phyloP scores from a whole-genome alignment of 495 filamentous ascomycete species.

The Daldinia grandis region DNA sequence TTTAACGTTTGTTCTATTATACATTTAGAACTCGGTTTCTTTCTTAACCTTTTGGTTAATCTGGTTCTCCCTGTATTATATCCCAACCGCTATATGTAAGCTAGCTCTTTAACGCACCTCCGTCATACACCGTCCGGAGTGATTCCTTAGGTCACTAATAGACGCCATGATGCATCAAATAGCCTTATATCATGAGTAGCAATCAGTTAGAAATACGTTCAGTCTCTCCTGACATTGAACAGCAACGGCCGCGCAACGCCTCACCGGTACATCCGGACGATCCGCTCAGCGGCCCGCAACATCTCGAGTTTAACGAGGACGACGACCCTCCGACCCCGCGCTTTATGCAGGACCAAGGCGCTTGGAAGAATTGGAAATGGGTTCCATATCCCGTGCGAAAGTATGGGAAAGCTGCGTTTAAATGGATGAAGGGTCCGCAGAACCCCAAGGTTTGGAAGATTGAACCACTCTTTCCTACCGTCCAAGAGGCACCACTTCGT shows the following conservation, averaged over 20 bases:
- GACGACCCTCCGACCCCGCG: conserved; percentile 47
- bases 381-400: conserved; percentile 58
- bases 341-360: conserved; percentile 51
- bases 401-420: conserved; percentile 52
- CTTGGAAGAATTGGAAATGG: conserved; percentile 52
- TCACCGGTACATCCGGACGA: conserved; percentile 38
- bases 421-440: conserved; percentile 78
- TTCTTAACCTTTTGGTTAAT: not conserved
- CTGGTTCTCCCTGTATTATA: conserved; percentile 1
- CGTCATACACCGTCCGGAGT: not conserved
- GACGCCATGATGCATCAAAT: not conserved
- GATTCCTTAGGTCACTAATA: conserved; percentile 14
- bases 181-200: conserved; percentile 41
- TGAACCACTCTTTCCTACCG: conserved; percentile 69
- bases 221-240: conserved; percentile 41
- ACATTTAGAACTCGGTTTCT: conserved; percentile 21
- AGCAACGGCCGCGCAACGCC: conserved; percentile 35
- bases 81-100: conserved; percentile 26
- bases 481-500: conserved; percentile 74
- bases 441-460: conserved; percentile 71
- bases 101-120: not conserved
- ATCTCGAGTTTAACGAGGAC: conserved; percentile 39
- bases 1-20: conserved; percentile 9
- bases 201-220: conserved; percentile 33
- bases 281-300: conserved; percentile 23